Evolutionary conservation across 768 basidiomycete genomes (phyloP), one percentile per base, ranked within the genome.

Genomic region (Hortiboletus campestris): DNA sequence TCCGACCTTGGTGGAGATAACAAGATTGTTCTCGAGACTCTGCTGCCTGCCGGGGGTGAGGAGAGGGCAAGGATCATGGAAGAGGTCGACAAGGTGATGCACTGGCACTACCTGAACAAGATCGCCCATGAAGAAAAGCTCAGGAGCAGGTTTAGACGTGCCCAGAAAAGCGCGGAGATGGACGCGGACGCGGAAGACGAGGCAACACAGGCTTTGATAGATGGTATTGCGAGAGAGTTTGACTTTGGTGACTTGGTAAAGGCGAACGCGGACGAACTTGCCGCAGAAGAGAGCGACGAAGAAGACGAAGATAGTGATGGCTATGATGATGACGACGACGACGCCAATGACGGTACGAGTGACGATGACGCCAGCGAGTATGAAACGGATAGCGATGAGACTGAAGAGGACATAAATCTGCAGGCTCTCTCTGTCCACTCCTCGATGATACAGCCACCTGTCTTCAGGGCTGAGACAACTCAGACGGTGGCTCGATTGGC

Each of bases 61-160:
- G 92, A 91, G 56, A 85, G 96, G n/a, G 68, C 74, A 29, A 82
- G 78, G 17, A 85, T 98, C 60, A 75, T 98, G 61, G 75, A 78
- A 41, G 97, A 99, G 68, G 83, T 98, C 5, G 97, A 99, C 72
- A 81, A 83, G 54, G 84, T 98, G 49, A 89, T 94, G 14, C 76
- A 86, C 44, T 95, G 98, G 68, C 96, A 99, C 72, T 97, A 98
- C 75, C 86, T 89, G 68, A 82, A 95, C 56, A 99, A 99, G 76
- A 78, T 98, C 28, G 79, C 91, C 11, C 89, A 97, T 66, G 97
- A 99, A 73, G 88, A 87, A 66, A 95, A 91, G 74, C 78, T 98
- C 45, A 81, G 93, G n/a, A 79, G 88, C 44, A 80, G 94, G 38
- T 94, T 99, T 70, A 84, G 84, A 41, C 81, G 82, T 52, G 79